phyloP scores from a whole-genome alignment of 441 rosid genomes.

The Populus hybrid region DNA sequence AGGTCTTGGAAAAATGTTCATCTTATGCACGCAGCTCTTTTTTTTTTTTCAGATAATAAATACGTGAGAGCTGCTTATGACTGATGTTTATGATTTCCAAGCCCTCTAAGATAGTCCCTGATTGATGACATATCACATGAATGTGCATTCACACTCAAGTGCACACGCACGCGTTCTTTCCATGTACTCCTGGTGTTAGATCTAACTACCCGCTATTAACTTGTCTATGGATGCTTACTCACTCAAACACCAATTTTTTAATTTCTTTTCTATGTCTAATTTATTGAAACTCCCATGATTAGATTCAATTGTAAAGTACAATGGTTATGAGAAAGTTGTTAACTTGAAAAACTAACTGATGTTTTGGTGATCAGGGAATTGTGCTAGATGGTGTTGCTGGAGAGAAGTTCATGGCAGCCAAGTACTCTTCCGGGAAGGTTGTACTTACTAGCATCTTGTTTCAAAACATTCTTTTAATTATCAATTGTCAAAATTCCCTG shows the following conservation, averaged over 20 bases:
- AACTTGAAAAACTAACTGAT: conserved; percentile 17
- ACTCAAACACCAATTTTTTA: background rate
- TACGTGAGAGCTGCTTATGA: background rate
- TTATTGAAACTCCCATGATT: background rate
- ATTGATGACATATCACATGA: background rate
- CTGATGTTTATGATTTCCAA: background rate
- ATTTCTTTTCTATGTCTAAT: background rate
- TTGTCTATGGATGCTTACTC: background rate
- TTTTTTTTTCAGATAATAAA: background rate
- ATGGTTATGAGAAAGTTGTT: background rate
- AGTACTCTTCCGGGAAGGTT: conserved; percentile 83
- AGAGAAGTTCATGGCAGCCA: conserved; percentile 84
- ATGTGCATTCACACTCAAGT: background rate
- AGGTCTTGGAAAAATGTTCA: background rate
- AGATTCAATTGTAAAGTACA: background rate
- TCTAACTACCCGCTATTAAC: background rate
- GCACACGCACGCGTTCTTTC: background rate
- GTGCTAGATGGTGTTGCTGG: conserved; percentile 49
- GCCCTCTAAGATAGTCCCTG: background rate
- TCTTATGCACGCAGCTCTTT: background rate
- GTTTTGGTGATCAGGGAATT: conserved; percentile 61
- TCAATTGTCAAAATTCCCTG: conserved; percentile 4
- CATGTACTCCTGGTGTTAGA: background rate
- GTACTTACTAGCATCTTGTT: conserved; percentile 12
- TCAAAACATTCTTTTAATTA: conserved; percentile 4